Evolutionary conservation across 2,329 filamentous ascomycete genomes (phyloP).

Genomic region (Fusarium sp.): DNA sequence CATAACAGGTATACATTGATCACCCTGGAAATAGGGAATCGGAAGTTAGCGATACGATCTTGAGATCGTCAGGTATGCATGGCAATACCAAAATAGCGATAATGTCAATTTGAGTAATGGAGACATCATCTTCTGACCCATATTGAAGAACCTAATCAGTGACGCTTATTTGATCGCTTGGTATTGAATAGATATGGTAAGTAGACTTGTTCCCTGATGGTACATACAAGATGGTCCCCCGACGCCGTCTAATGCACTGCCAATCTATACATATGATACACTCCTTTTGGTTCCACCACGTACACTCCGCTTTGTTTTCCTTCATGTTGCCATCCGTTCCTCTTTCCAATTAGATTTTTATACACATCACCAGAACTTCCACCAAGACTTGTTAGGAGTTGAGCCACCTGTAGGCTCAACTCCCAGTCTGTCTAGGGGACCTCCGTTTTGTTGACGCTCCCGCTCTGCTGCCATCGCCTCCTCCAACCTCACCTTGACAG

Average conservation of each 20-base stretch:
- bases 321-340: constrained; percentile 9
- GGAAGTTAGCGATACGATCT: constrained; percentile 20
- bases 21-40: constrained; percentile 9
- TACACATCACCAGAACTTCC: constrained; percentile 53
- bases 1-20: constrained; percentile 2
- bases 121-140: not conserved
- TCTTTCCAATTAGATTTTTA: constrained; percentile 32
- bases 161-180: constrained; percentile 36
- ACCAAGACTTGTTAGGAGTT: constrained; percentile 60
- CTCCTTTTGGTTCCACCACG: constrained; percentile 34
- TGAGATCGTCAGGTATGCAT: constrained; percentile 18
- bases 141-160: not conserved
- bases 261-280: constrained; percentile 58
- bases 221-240: constrained; percentile 50
- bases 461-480: constrained; percentile 59
- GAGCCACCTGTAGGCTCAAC: constrained; percentile 45
- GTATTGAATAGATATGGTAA: constrained; percentile 43
- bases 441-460: constrained; percentile 60
- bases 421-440: constrained; percentile 61
- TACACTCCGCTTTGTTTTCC: constrained; percentile 29
- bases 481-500: constrained; percentile 49
- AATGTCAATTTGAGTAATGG: constrained; percentile 24
- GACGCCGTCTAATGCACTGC: constrained; percentile 58
- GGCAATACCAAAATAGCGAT: constrained; percentile 28
- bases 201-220: constrained; percentile 44